These are phyloP conservation scores for Thelonectria rubi DNA, from an alignment of 2,329 filamentous ascomycete species.

Conservation along the genomic window DNA sequence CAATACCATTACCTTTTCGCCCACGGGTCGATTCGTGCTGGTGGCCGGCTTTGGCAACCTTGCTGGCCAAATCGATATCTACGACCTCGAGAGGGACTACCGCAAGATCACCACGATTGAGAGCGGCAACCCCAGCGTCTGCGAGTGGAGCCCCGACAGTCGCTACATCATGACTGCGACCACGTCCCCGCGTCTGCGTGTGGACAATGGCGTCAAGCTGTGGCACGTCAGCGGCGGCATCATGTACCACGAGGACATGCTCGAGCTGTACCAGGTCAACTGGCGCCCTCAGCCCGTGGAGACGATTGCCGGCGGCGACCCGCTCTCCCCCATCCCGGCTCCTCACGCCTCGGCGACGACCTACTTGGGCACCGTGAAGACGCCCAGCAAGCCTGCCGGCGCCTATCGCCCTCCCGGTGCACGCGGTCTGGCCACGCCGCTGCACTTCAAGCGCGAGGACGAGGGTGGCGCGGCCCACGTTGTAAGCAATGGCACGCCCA, in stretches of 20 bases:
- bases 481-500: slow-evolving; percentile 78
- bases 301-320: slow-evolving; percentile 70
- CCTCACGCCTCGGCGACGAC: slow-evolving; percentile 85
- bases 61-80: slow-evolving; percentile 96
- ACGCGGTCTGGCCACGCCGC: slow-evolving; percentile 84
- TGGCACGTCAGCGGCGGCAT: slow-evolving; percentile 90
- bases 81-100: slow-evolving; percentile 94
- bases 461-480: slow-evolving; percentile 91
- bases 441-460: slow-evolving; percentile 97
- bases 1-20: slow-evolving; percentile 95
- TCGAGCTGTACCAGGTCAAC: slow-evolving; percentile 87
- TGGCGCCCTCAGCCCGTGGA: slow-evolving; percentile 82
- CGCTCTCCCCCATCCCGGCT: slow-evolving; percentile 75
- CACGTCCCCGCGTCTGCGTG: slow-evolving; percentile 90
- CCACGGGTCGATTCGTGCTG: slow-evolving; percentile 89
- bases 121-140: slow-evolving; percentile 93
- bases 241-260: slow-evolving; percentile 96
- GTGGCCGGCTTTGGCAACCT: slow-evolving; percentile 98
- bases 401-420: slow-evolving; percentile 96
- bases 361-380: slow-evolving; percentile 88
- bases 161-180: slow-evolving; percentile 97
- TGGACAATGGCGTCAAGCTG: slow-evolving; percentile 95
- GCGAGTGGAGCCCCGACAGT: slow-evolving; percentile 96
- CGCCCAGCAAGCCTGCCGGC: slow-evolving; percentile 94
- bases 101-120: slow-evolving; percentile 93